Base-by-base conservation (phyloP, 768 basidiomycete species). In the Leccinum imitatum region DNA sequence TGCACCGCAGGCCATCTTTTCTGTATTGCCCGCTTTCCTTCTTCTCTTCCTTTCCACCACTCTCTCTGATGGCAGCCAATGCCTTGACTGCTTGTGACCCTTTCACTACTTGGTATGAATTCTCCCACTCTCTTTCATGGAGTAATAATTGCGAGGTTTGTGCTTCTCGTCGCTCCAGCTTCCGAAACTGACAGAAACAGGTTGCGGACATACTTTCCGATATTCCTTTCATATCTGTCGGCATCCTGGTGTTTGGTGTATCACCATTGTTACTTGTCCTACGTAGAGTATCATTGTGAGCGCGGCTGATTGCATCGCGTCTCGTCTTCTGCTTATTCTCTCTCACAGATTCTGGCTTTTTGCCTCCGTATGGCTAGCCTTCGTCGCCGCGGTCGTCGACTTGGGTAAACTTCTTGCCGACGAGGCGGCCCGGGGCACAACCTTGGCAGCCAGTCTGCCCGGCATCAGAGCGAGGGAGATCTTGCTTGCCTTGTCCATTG, bases 201-300 rank as follows among this genome's bases (percentile, higher is more conserved):
- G 73, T 87, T 46, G 81, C 83, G 59, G 73, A 77, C 63, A 68
- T 89, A 46, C 76, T 90, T 50, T 75, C 82, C 17, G 86, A 87
- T 62, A 84, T 90, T 56, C 89, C 89, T 21, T 77, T 88, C 62
- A 82, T 88, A 66, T 82, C 80, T 63, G 80, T 85, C 46, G 89
- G 88, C 35, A 75, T 89, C n/a, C 73, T 88, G 68, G 80, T 80
- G 23, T 82, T 90, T 56, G 86, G 82, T 14, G 75, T 84, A 46
- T 82, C 85, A 54, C 78, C 79, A 13, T 83, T 88, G 67, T 76
- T 86, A 66, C 68, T 87, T 44, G 66, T 80, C 23, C 74, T 84
- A 71, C 82, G 78, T 62, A 83, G 82, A 55, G 69, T 83, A 37
- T 78, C 78, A 58, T 59, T 80, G 87, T 87, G 64, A 55, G 85